phyloP scores from a whole-genome alignment of 2,329 filamentous ascomycete species.

The Penicillium expansum region DNA sequence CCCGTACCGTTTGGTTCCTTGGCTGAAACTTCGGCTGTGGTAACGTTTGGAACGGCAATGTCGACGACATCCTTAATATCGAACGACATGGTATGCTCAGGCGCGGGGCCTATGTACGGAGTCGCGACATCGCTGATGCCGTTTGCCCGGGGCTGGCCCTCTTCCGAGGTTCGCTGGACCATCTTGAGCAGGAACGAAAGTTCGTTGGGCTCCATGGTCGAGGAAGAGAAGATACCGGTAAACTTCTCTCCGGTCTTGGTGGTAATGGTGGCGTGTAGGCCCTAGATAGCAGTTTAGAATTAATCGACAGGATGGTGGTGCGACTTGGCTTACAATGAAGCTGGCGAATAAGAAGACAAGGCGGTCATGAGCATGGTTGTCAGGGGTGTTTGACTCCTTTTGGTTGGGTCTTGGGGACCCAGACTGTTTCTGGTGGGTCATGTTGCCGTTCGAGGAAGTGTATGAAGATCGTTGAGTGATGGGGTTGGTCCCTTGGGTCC shows the following conservation, averaged over 20 bases:
- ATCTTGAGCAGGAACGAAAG: conserved; percentile 63
- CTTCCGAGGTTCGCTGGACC: conserved; percentile 53
- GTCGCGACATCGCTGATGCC: conserved; percentile 41
- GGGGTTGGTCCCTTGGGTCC: conserved; percentile 60
- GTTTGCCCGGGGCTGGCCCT: conserved; percentile 39
- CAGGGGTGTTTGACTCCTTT: conserved; percentile 53
- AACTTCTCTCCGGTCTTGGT: conserved; percentile 61
- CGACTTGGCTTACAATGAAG: conserved; percentile 52
- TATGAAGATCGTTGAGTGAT: conserved; percentile 56
- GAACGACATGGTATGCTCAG: conserved; percentile 57
- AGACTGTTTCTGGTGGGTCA: conserved; percentile 44
- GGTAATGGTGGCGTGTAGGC: conserved; percentile 54
- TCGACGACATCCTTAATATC: conserved; percentile 60
- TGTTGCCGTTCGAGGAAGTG: conserved; percentile 55
- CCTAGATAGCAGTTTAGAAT: conserved; percentile 41
- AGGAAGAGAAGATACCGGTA: conserved; percentile 60
- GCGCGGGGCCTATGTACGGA: conserved; percentile 44
- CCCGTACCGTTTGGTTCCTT: conserved; percentile 58
- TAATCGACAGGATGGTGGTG: conserved; percentile 14
- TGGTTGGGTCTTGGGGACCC: conserved; percentile 39
- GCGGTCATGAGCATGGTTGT: conserved; percentile 60
- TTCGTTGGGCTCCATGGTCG: conserved; percentile 52
- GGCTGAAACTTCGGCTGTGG: conserved; percentile 50
- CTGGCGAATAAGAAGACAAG: conserved; percentile 59
- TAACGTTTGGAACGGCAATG: conserved; percentile 54